A percentile compares a stretch with the other conserved stretches of the same genome.
These are phyloP conservation scores for Ophiocordyceps camponoti-rufipedis DNA, from an alignment of 2,329 filamentous ascomycete species.

Conservation along the genomic window DNA sequence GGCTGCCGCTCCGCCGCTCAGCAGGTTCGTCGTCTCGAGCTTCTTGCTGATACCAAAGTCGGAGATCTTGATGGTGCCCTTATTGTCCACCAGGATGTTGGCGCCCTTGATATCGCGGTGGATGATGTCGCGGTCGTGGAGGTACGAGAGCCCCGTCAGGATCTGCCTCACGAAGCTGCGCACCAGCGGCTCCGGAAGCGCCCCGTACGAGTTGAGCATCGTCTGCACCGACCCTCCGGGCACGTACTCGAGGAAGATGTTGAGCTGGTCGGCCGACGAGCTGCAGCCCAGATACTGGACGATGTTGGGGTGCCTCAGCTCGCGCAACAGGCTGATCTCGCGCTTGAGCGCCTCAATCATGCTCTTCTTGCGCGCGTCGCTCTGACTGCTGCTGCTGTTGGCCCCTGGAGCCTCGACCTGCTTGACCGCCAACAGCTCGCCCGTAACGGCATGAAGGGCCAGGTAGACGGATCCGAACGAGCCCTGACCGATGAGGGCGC, in stretches of 20 bases:
- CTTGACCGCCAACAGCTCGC: constrained; percentile 94
- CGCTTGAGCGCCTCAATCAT: constrained; percentile 97
- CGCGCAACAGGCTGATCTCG: constrained; percentile 84
- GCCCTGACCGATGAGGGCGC: constrained; percentile 87
- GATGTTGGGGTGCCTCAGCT: constrained; percentile 90
- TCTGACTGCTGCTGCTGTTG: constrained; percentile 41
- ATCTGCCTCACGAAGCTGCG: constrained; percentile 96
- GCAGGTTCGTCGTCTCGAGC: constrained; percentile 76
- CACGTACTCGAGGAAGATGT: constrained; percentile 99
- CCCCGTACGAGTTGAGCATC: constrained; percentile 97
- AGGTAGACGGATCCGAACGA: constrained; percentile 94
- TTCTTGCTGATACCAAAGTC: constrained; percentile 99
- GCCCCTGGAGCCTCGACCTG: constrained; percentile 74
- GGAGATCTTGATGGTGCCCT: constrained; percentile 96
- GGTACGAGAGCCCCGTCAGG: constrained; percentile 75
- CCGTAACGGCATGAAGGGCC: constrained; percentile 85
- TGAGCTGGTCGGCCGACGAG: constrained; percentile 76
- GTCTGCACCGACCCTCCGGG: constrained; percentile 93
- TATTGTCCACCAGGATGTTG: constrained; percentile 97
- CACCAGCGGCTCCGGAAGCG: constrained; percentile 79
- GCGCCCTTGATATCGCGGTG: constrained; percentile 98
- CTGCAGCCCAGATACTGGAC: constrained; percentile 96
- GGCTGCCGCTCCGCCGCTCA: constrained; percentile 37
- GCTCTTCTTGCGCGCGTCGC: constrained; percentile 81
- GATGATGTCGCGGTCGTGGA: constrained; percentile 90